A percentile compares a stretch with the other conserved stretches of the same genome.
Evolutionary conservation across 164 flowering plant genomes (phyloP).

Genomic region (Magnolia changhungtana): DNA sequence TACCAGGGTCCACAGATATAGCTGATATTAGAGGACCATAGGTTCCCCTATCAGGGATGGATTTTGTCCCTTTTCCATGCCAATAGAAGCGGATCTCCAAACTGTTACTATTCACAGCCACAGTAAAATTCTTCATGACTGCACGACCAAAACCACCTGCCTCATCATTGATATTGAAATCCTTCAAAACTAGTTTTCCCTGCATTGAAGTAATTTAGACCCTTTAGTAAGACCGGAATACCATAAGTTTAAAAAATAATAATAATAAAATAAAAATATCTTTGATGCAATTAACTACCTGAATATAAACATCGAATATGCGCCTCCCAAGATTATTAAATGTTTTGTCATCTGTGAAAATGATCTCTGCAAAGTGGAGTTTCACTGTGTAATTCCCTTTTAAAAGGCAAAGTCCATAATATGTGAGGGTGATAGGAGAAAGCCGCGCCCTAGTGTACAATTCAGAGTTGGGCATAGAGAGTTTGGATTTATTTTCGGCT

Average conservation of each 20-base stretch:
- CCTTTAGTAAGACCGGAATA: background rate
- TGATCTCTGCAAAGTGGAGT: slow-evolving; percentile 13
- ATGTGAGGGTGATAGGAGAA: slow-evolving; percentile 4
- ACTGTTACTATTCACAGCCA: slow-evolving; percentile 2
- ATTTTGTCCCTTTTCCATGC: slow-evolving; percentile 14
- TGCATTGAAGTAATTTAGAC: slow-evolving; percentile 15
- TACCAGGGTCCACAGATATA: slow-evolving; percentile 13
- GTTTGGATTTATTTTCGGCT: slow-evolving; percentile 1
- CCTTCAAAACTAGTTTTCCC: slow-evolving; percentile 41
- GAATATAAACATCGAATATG: slow-evolving; percentile 9
- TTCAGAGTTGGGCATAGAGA: background rate
- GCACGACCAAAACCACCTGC: slow-evolving; percentile 4
- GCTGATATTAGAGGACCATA: slow-evolving; percentile 14
- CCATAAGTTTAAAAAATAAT: background rate
- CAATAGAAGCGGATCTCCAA: slow-evolving; percentile 10
- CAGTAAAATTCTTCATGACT: slow-evolving; percentile 4
- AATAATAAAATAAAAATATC: background rate
- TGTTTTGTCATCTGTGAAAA: slow-evolving; percentile 3
- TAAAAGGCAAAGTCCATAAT: slow-evolving; percentile 13
- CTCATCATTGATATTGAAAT: slow-evolving; percentile 11
- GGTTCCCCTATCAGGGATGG: slow-evolving; percentile 5
- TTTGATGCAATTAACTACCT: background rate
- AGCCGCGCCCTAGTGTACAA: slow-evolving; percentile 7
- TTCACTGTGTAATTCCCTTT: slow-evolving; percentile 8
- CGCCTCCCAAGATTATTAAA: slow-evolving; percentile 11